Evolutionary conservation across 2,329 filamentous ascomycete species (phyloP), one percentile per base, ranked within the genome.

Genomic region (Pseudocercospora vitis): DNA sequence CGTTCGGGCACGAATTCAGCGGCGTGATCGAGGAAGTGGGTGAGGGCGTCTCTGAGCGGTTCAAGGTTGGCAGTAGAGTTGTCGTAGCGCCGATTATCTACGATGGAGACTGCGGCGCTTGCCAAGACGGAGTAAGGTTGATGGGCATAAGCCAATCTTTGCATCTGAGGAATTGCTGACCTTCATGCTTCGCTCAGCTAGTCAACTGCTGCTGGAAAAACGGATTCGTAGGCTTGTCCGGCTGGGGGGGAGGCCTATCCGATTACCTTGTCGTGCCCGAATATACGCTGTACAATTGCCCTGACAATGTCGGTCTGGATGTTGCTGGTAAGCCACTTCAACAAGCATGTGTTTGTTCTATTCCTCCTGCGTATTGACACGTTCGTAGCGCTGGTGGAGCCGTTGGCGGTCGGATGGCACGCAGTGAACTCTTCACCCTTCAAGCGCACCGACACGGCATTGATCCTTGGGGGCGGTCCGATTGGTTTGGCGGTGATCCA

Each of bases 131-230:
- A 0, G n/a, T n/a, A n/a, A n/a, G n/a, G n/a, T n/a, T n/a, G n/a
- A n/a, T n/a, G n/a, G n/a, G n/a, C n/a, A n/a, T n/a, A n/a, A n/a
- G n/a, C n/a, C n/a, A n/a, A n/a, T n/a, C n/a, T n/a, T n/a, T n/a
- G n/a, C n/a, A n/a, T n/a, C n/a, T n/a, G n/a, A n/a, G n/a, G n/a
- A n/a, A n/a, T n/a, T n/a, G n/a, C n/a, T n/a, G n/a, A n/a, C n/a
- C n/a, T n/a, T n/a, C n/a, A n/a, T n/a, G n/a, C n/a, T n/a, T n/a
- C n/a, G n/a, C n/a, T n/a, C n/a, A n/a, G n/a, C 64, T 77, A 16
- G 74, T 79, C 50, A 81, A 81, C 53, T 80, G 78, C 67, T 81
- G 79, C 59, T 77, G 78, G 64, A 76, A 73, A 42, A 79, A 78
- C 54, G 78, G 78, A 1, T 81, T 81, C 62, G 70, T 81, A 5